phyloP scores from a whole-genome alignment of 2,329 filamentous ascomycete genomes.

The Ilyonectria destructans region DNA sequence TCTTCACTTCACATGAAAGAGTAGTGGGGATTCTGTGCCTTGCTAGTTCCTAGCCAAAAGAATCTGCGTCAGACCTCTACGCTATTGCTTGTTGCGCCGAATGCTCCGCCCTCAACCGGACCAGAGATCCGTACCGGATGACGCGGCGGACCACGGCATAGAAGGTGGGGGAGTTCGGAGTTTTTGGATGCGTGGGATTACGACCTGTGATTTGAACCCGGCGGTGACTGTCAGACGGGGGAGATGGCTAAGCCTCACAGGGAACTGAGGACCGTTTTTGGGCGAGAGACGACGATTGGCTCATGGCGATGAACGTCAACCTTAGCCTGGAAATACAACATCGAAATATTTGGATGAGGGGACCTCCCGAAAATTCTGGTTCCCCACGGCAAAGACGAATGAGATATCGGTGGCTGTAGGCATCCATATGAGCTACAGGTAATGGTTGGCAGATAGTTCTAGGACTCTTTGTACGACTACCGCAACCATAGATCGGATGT shows the following conservation, averaged over 20 bases:
- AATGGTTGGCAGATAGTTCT: background rate
- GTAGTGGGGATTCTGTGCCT: background rate
- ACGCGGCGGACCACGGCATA: conserved; percentile 19
- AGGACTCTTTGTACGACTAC: background rate
- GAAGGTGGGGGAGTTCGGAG: conserved; percentile 45
- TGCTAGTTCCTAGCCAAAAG: background rate
- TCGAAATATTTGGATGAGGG: background rate
- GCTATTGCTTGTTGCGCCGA: conserved; percentile 9
- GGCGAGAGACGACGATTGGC: conserved; percentile 23
- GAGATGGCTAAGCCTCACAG: conserved; percentile 3
- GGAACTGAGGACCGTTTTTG: background rate
- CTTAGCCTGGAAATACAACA: background rate
- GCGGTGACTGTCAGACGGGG: conserved; percentile 6
- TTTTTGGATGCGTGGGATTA: conserved; percentile 36
- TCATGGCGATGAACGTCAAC: conserved; percentile 22
- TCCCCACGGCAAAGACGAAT: background rate
- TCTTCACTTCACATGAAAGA: conserved; percentile 2
- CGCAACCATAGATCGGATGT: background rate
- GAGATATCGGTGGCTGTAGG: background rate
- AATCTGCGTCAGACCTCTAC: background rate
- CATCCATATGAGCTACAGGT: background rate
- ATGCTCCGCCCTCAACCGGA: background rate
- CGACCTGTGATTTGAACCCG: conserved; percentile 23
- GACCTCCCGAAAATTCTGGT: background rate
- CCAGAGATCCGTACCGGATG: conserved; percentile 5